Base-by-base conservation (phyloP, 495 filamentous ascomycete species). In the Xylaria sp. region DNA sequence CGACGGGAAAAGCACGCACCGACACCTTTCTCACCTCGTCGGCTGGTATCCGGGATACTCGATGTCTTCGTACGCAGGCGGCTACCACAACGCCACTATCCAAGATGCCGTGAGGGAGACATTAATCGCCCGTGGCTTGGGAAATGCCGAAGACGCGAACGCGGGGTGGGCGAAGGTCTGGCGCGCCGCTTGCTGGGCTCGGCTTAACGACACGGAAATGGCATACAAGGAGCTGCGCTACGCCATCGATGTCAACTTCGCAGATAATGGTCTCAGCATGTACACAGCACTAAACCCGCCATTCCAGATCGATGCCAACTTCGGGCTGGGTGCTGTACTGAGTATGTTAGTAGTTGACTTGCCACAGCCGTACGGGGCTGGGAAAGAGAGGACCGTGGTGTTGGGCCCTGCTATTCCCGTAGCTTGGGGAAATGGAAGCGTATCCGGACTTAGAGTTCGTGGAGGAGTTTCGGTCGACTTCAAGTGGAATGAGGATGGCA, bases 291-390 rank as follows among this genome's bases (percentile, higher is more conserved):
- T 63, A 7, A 61, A 64, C 24, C 46, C 53, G 40, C 82, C 84
- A 6, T 87, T 87, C 68, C 87, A 88, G 76, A 86, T 87, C 46
- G 87, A 88, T 77, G 86, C 87, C 12, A 88, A 88, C 74, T 88
- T 86, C 67, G 87, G 85, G 6, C 71, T 81, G 46, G 86, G 81
- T 1, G 85, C 84, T 12, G 77, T 86, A 64, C 50, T 85, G 37
- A 73, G 72, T 7, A 86, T 88, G 79, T 74, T 88, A 61, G 80
- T 83, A 69, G 66, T 83, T 41, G 81, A 82, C 70, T 71, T 80
- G 33, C 71, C 73, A 26, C 61, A 46, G 21, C 46, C 58, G 37
- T 57, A 64, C 17, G 68, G 59, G 3, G 37, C 48, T 1, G 63
- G 55, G 5, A 46, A 55, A 15, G 50, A 43, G 19, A 72, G 76